These are phyloP conservation scores for Ogataea populi-albae DNA, from an alignment of 805 yeast genomes.

Conservation along the genomic window DNA sequence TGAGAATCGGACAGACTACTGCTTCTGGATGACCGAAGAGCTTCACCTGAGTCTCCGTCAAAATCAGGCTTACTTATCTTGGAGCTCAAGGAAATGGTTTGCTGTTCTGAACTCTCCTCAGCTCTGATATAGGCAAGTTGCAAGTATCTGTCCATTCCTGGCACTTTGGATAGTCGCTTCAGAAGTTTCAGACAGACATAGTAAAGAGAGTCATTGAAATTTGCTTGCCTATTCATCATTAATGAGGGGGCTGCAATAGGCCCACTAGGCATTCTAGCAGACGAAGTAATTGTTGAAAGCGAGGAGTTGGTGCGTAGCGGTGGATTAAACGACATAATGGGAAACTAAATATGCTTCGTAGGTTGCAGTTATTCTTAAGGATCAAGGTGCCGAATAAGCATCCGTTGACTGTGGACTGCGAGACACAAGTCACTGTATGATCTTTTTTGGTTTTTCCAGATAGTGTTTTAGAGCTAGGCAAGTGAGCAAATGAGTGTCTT, in stretches of 20 bases:
- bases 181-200: slow-evolving; percentile 60
- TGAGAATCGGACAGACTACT: slow-evolving; percentile 15
- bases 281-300: slow-evolving; percentile 17
- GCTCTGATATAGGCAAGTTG: slow-evolving; percentile 62
- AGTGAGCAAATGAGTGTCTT: no score
- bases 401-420: no score
- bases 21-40: slow-evolving; percentile 2
- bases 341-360: slow-evolving; percentile 1
- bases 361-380: no score
- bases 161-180: slow-evolving; percentile 52
- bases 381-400: no score
- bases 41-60: not conserved
- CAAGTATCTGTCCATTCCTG: slow-evolving; percentile 68
- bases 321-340: slow-evolving; percentile 22
- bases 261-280: slow-evolving; percentile 38
- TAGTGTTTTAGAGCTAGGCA: no score
- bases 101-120: slow-evolving; percentile 69
- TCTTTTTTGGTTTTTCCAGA: no score
- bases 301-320: slow-evolving; percentile 27
- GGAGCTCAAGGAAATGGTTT: slow-evolving; percentile 42
- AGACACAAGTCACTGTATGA: no score
- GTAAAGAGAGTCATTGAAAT: slow-evolving; percentile 64
- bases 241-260: slow-evolving; percentile 43
- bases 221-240: slow-evolving; percentile 62
- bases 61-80: slow-evolving; percentile 5